A percentile compares a stretch with the other conserved stretches of the same genome.
phyloP scores from a whole-genome alignment of 2,329 filamentous ascomycete species.

The Ceratocystis lukuohia region DNA sequence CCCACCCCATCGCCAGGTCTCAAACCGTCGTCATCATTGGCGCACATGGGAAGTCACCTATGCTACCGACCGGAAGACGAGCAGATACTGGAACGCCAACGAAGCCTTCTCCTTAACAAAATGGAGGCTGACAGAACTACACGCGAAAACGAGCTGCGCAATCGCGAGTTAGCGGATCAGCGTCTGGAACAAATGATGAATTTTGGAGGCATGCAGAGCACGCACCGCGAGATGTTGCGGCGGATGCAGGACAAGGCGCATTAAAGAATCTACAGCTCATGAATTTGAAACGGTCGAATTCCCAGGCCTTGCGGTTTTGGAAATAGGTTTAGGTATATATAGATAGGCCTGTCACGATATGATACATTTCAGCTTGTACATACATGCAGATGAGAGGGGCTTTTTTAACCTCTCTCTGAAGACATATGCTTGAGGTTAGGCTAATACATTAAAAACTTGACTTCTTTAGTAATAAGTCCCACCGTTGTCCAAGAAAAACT shows the following conservation, averaged over 20 bases:
- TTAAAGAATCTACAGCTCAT: neutral
- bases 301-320: neutral
- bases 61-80: slow-evolving; percentile 28
- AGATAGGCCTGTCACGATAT: neutral
- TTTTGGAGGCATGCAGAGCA: slow-evolving; percentile 57
- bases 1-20: neutral
- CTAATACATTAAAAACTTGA: neutral
- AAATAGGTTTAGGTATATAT: neutral
- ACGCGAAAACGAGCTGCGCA: slow-evolving; percentile 43
- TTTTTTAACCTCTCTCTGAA: neutral
- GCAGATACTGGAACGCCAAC: slow-evolving; percentile 37
- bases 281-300: neutral
- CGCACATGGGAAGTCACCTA: neutral
- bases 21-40: slow-evolving; percentile 14
- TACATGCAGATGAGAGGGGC: neutral
- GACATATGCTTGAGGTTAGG: neutral
- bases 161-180: slow-evolving; percentile 45
- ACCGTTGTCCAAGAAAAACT: slow-evolving; percentile 34
- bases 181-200: slow-evolving; percentile 65
- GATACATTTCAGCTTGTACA: neutral
- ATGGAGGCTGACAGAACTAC: slow-evolving; percentile 49
- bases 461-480: slow-evolving; percentile 23
- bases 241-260: slow-evolving; percentile 48
- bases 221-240: slow-evolving; percentile 66
- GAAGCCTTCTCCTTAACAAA: slow-evolving; percentile 45